phyloP scores from a whole-genome alignment of 1,284 basidiomycete species.

The Cryptococcus sp. region DNA sequence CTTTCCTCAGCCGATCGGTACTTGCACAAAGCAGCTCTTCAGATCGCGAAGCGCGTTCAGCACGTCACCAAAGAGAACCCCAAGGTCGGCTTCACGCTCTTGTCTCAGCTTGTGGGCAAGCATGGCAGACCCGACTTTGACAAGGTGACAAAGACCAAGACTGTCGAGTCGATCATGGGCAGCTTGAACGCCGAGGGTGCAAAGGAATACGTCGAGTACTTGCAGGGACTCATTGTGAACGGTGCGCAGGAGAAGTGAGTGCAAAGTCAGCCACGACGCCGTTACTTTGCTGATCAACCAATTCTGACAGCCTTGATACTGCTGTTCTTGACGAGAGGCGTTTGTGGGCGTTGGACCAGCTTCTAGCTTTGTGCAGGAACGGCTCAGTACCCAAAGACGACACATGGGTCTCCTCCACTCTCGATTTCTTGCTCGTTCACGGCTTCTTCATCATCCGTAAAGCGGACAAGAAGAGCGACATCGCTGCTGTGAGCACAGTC shows the following conservation, averaged over 20 bases:
- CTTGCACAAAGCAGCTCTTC: conserved; percentile 81
- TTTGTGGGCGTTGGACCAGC: conserved; percentile 84
- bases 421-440: conserved; percentile 80
- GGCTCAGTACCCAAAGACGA: conserved; percentile 78
- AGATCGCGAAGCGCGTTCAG: conserved; percentile 75
- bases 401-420: conserved; percentile 68
- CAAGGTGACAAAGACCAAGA: conserved; percentile 88
- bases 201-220: conserved; percentile 71
- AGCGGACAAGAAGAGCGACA: conserved; percentile 67
- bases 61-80: conserved; percentile 74
- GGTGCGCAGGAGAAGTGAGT: conserved; percentile 54
- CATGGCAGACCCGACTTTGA: conserved; percentile 89
- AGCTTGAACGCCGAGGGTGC: conserved; percentile 76
- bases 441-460: conserved; percentile 76
- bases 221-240: conserved; percentile 64
- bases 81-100: conserved; percentile 77
- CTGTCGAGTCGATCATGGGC: conserved; percentile 79
- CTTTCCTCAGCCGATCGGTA: conserved; percentile 83
- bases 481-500: conserved; percentile 61
- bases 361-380: conserved; percentile 76
- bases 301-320: conserved; percentile 29
- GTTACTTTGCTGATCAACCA: too few relatives aligned
- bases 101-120: conserved; percentile 81
- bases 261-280: background rate
- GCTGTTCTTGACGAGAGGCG: conserved; percentile 53